A percentile compares a stretch with the other conserved stretches of the same genome.
Conservation (phyloP, 148 eudicot genomes). For the Chenopodium suecicum region DNA sequence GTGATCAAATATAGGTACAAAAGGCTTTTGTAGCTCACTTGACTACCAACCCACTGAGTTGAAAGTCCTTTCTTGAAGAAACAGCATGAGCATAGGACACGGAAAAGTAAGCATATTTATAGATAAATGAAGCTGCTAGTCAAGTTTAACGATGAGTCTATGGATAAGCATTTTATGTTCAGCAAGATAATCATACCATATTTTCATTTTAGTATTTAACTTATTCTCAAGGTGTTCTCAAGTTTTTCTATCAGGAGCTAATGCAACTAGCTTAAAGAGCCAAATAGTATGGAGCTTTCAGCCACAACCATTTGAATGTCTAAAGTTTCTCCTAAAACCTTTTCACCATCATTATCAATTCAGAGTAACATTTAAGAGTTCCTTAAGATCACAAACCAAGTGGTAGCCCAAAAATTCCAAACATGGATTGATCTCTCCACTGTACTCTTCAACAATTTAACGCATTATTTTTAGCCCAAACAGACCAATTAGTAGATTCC, state of each 20-base stretch:
- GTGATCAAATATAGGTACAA: slow-evolving; percentile 8
- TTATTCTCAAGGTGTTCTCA: background rate
- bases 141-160: background rate
- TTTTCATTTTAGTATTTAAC: background rate
- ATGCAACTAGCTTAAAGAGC: background rate
- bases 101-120: background rate
- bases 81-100: background rate
- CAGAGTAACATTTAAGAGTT: too few relatives aligned
- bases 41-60: background rate
- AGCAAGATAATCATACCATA: background rate
- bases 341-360: background rate
- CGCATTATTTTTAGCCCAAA: background rate
- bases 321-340: background rate
- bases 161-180: background rate
- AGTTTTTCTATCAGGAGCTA: background rate
- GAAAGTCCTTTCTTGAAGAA: background rate
- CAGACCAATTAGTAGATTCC: background rate
- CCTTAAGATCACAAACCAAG: background rate
- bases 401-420: background rate
- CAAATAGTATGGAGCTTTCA: background rate
- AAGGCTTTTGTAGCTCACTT: slow-evolving; percentile 4
- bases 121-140: background rate
- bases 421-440: background rate
- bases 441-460: background rate
- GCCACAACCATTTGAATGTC: background rate